Evolutionary conservation across 31 red algal species (phyloP).

Genomic region (Porphyra umbilicalis): DNA sequence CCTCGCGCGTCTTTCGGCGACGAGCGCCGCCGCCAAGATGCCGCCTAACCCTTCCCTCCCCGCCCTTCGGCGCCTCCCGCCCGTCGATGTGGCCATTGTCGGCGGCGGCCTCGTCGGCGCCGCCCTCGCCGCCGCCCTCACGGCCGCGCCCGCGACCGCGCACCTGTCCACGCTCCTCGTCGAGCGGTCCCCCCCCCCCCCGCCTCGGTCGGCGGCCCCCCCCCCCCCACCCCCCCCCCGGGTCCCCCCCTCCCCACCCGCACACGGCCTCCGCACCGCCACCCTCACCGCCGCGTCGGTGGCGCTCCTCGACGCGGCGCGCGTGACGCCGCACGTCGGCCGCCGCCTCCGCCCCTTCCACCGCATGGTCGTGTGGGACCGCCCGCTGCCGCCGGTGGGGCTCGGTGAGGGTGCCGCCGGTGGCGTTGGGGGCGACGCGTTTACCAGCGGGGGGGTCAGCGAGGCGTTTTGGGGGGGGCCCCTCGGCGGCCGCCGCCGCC

Average conservation of each 20-base stretch:
- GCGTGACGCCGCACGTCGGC: constrained; percentile 46
- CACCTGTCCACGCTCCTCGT: constrained; percentile 31
- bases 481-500: neutral
- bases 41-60: neutral
- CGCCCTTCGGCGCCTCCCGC: constrained; percentile 8
- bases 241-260: constrained; percentile 8
- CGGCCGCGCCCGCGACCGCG: constrained; percentile 21
- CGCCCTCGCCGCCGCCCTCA: constrained; percentile 52
- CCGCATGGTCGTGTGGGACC: constrained; percentile 70
- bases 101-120: constrained; percentile 86
- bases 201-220: constrained; percentile 10
- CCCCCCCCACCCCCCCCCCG: constrained; percentile 31
- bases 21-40: too few relatives aligned
- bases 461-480: neutral
- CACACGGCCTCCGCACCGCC: constrained; percentile 42
- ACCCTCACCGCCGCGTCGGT: constrained; percentile 58
- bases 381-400: constrained; percentile 1
- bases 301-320: constrained; percentile 51
- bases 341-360: constrained; percentile 29
- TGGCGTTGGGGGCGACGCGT: neutral
- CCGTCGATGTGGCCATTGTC: constrained; percentile 66
- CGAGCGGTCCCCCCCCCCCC: constrained; percentile 19
- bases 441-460: too few relatives aligned
- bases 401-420: neutral
- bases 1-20: too few relatives aligned